Evolutionary conservation across 1,284 basidiomycete species (phyloP).

Genomic region (Violaceomyces palustris): DNA sequence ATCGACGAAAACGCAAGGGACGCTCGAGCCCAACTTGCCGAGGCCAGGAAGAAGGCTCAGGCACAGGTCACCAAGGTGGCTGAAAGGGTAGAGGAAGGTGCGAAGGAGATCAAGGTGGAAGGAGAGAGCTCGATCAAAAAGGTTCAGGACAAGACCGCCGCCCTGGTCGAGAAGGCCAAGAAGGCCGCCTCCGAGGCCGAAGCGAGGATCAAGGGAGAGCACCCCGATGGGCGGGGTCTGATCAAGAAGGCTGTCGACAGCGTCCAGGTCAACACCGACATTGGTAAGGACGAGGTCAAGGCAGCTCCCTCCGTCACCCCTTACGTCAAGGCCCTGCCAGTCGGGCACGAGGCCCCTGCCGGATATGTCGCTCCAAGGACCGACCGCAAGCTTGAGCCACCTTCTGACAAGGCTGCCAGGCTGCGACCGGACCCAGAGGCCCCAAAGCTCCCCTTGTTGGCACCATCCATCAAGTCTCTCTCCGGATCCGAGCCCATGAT

Average conservation of each 20-base stretch:
- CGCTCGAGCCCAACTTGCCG: constrained; percentile 20
- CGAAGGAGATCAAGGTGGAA: constrained; percentile 52
- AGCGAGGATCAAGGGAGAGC: constrained; percentile 39
- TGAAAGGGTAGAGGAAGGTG: constrained; percentile 42
- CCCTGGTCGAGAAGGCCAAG: constrained; percentile 32
- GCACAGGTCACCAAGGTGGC: constrained; percentile 18
- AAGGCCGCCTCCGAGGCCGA: constrained; percentile 58
- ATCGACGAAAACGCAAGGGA: constrained; percentile 31
- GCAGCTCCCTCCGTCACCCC: too few species aligned
- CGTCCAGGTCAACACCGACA: constrained; percentile 38
- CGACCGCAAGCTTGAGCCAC: constrained; percentile 44
- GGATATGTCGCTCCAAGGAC: constrained; percentile 27
- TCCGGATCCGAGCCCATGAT: constrained; percentile 80
- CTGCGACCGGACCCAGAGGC: constrained; percentile 42
- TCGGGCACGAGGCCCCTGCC: constrained; percentile 37
- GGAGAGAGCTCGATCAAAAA: constrained; percentile 22
- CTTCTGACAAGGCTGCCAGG: constrained; percentile 22
- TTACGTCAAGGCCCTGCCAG: constrained; percentile 31
- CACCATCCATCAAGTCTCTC: constrained; percentile 72
- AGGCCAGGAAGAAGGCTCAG: constrained; percentile 33
- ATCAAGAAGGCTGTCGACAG: constrained; percentile 28
- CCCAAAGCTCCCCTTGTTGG: constrained; percentile 63
- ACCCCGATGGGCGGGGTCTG: constrained; percentile 43
- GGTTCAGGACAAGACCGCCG: constrained; percentile 29
- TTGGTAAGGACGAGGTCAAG: constrained; percentile 30